Base-by-base conservation (phyloP, 1,139 yeast species). In the Taphrina confusa region DNA sequence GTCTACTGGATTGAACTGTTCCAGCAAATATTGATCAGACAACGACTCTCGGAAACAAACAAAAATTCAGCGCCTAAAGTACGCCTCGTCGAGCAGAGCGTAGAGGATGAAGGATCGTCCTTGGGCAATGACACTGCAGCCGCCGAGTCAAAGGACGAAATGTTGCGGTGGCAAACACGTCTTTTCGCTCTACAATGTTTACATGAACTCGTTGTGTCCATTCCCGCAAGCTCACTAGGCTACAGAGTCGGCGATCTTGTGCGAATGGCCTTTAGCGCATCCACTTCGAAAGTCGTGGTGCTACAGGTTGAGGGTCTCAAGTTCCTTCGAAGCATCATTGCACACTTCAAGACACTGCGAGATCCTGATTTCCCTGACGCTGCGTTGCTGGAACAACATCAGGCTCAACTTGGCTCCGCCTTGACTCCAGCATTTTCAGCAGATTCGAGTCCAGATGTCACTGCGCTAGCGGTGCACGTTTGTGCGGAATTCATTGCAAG, bases 381-480 rank as follows among this genome's bases (percentile, higher is more conserved):
- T 9, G 82, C 94, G 0, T 77, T 90, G 11, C 75, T 92, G 61
- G 96, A 88, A 67, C 97, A 90, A 71, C 95, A 87, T 68, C 97
- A 92, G 69, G 97, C 97, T 0, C 97, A 90, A 68, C 87, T 92
- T 16, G 85, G 89, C 11, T 85, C 96, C 64, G 95, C 97, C 0
- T 77, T 92, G 62, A 81, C 90, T 52, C 96, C 97, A 0, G 89
- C 95, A n/a, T 92, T 92, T 73, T 80, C 80, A 44, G 76, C 80
- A 1, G 90, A 84, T 27, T 84, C 90, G 60, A 84, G 86, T 25
- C 82, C 94, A 0, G 80, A 80, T 49, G 80, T 89, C 0, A 90
- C 94, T 3, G 82, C 87, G 18, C 81, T 81, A 63, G 96, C 96
- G 0, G 82, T 91, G 46, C 81, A 82, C 54, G 87, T 90, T 1